Evolutionary conservation across 495 filamentous ascomycete species (phyloP).

Genomic region (Aspergillus egyptiacus): DNA sequence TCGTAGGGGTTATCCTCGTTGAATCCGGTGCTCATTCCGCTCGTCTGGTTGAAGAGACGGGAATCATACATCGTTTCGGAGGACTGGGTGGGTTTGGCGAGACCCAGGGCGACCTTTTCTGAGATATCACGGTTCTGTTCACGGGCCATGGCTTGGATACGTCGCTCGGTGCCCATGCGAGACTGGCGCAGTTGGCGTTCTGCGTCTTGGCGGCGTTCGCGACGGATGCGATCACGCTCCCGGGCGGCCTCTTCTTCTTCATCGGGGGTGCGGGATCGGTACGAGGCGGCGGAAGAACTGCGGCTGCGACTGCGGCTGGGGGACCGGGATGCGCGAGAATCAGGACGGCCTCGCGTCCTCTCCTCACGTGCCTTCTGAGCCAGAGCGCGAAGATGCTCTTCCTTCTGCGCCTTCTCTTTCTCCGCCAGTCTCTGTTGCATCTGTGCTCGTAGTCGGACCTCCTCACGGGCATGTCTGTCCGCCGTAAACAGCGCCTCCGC

Average conservation of each 20-base stretch:
- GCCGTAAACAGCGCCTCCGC: constrained; percentile 90
- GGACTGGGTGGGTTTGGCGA: constrained; percentile 89
- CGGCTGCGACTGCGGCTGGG: constrained; percentile 44
- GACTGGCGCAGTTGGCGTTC: constrained; percentile 89
- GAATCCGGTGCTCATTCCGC: constrained; percentile 82
- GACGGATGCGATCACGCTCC: constrained; percentile 70
- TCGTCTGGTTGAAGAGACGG: constrained; percentile 87
- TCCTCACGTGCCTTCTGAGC: constrained; percentile 90
- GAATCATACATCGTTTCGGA: constrained; percentile 95
- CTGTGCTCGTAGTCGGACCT: constrained; percentile 82
- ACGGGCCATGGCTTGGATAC: constrained; percentile 83
- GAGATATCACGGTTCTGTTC: constrained; percentile 97
- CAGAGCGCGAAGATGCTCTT: constrained; percentile 83
- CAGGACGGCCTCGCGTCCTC: constrained; percentile 49
- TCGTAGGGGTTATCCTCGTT: constrained; percentile 98
- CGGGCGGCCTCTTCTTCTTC: constrained; percentile 62
- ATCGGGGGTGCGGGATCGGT: constrained; percentile 49
- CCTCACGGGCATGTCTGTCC: constrained; percentile 89
- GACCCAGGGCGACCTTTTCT: constrained; percentile 90
- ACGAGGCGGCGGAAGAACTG: constrained; percentile 52
- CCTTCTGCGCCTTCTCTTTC: constrained; percentile 90
- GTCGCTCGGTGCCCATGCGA: constrained; percentile 88
- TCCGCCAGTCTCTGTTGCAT: constrained; percentile 98
- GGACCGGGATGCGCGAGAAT: constrained; percentile 24
- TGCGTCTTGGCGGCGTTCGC: constrained; percentile 72